These are phyloP conservation scores for Tympanopsis confertula DNA, from an alignment of 2,329 filamentous ascomycete species.

Conservation along the genomic window DNA sequence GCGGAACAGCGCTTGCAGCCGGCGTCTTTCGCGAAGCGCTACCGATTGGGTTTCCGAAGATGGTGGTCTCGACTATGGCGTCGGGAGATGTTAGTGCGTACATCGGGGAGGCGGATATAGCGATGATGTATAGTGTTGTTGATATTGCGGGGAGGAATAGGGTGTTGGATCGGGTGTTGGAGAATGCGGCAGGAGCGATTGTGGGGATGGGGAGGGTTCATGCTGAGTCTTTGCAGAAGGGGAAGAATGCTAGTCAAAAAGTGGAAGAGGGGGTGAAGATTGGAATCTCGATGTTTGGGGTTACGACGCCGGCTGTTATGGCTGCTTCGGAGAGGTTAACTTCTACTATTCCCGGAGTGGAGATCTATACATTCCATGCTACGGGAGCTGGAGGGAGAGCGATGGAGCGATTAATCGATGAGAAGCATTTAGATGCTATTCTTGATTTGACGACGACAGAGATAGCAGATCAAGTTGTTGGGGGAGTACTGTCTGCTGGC, in stretches of 20 bases:
- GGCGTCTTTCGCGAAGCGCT: slow-evolving; percentile 38
- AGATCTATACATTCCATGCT: slow-evolving; percentile 46
- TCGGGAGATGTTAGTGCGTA: slow-evolving; percentile 42
- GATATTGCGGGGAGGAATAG: slow-evolving; percentile 45
- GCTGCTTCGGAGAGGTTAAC: slow-evolving; percentile 28
- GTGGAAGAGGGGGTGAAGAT: slow-evolving; percentile 22
- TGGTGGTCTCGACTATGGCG: slow-evolving; percentile 49
- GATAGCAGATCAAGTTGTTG: slow-evolving; percentile 41
- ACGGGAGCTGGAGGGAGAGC: slow-evolving; percentile 48
- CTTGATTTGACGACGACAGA: slow-evolving; percentile 50
- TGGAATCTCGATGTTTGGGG: slow-evolving; percentile 51
- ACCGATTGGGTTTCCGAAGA: slow-evolving; percentile 45
- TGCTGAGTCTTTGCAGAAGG: slow-evolving; percentile 13
- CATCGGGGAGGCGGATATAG: slow-evolving; percentile 45
- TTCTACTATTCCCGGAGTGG: slow-evolving; percentile 18
- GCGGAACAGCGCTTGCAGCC: slow-evolving; percentile 40
- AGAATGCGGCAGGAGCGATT: slow-evolving; percentile 42
- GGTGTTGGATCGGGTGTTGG: slow-evolving; percentile 33
- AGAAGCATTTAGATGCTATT: slow-evolving; percentile 39
- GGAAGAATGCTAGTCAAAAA: slow-evolving; percentile 1
- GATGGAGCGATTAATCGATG: slow-evolving; percentile 42
- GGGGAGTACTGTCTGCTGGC: slow-evolving; percentile 42
- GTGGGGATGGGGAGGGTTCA: slow-evolving; percentile 35
- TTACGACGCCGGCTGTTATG: slow-evolving; percentile 45
- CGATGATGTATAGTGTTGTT: slow-evolving; percentile 48